Percentiles rank a stretch among this genome's conserved stretches.
Conservation (phyloP, 345 rosid genomes). For the Hibiscus mutabilis region DNA sequence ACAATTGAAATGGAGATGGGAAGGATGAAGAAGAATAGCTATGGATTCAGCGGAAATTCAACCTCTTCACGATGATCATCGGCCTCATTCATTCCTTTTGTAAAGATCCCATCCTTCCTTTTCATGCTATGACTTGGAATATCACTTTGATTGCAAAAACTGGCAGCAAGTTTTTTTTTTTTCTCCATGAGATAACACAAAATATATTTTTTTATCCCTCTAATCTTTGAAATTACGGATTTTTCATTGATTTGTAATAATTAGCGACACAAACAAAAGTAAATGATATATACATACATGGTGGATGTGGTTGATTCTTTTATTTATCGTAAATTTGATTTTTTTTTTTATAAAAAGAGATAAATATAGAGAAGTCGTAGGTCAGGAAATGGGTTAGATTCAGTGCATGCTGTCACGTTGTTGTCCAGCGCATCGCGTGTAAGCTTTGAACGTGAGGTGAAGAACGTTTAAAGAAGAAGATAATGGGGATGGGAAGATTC, state of each 20-base stretch:
- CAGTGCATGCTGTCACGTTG: background rate
- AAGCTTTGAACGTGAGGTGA: background rate
- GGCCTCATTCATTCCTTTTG: slow-evolving; percentile 9
- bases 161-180: background rate
- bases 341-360: no score
- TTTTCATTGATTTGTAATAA: slow-evolving; percentile 23
- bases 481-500: background rate
- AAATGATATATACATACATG: slow-evolving; percentile 7
- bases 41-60: slow-evolving; percentile 32
- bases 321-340: slow-evolving; percentile 13
- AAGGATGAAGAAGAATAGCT: slow-evolving; percentile 35
- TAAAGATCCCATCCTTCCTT: slow-evolving; percentile 8
- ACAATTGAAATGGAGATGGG: slow-evolving; percentile 55
- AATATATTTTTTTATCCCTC: background rate
- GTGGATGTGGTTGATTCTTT: slow-evolving; percentile 29
- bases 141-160: slow-evolving; percentile 16
- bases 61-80: slow-evolving; percentile 12
- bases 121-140: background rate
- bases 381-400: background rate
- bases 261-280: background rate
- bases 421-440: background rate
- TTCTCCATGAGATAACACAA: background rate
- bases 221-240: slow-evolving; percentile 8
- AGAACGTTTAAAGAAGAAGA: background rate
- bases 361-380: no score